Evolutionary conservation across 2,329 filamentous ascomycete species (phyloP), one percentile per base, ranked within the genome.

Genomic region (Colletotrichum musae): DNA sequence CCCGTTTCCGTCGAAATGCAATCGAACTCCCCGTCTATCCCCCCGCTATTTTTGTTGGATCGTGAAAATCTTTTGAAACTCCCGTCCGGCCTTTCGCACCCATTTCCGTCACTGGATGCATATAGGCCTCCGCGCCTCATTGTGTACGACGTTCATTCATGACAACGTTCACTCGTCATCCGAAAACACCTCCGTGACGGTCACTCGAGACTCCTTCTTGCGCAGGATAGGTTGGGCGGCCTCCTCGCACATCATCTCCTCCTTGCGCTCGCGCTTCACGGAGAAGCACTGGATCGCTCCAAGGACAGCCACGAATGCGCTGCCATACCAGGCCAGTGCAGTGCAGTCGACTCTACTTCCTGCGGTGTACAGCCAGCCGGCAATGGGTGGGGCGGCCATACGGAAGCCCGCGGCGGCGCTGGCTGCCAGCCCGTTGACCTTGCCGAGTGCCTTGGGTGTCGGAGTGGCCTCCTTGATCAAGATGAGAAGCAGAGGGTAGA

Each of bases 401-500:
- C 91, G 85, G 74, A 89, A 92, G 6, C 88, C 89, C 6, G 89
- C 90, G 28, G 89, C 89, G 2, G 88, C 89, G 66, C 88, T 91
- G 58, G 90, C 90, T 24, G 90, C 89, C 51, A 92, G 78, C 5
- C 90, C 90, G 70, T 92, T 92, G 73, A 92, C 87, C 73, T 86
- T 89, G 59, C 90, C 90, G 47, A 92, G 81, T 6, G 89, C 85
- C 50, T 81, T 82, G 6, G 83, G 80, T 39, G 82, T 85, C 2
- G 89, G 88, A 0, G 88, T 90, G 2, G 89, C 88, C 74, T 92
- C 88, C 78, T 92, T 92, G 82, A 92, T 87, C 39, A 92, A 82
- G 73, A 92, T 92, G 52, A 92, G 82, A 45, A 92, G 84, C 5
- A 91, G 82, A 2, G 90, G 90, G 74, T 91, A 92, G n/a, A 91